Evolutionary conservation across 2,329 filamentous ascomycete genomes (phyloP), one percentile per base, ranked within the genome.

Genomic region (Chaetomium olivaceum): DNA sequence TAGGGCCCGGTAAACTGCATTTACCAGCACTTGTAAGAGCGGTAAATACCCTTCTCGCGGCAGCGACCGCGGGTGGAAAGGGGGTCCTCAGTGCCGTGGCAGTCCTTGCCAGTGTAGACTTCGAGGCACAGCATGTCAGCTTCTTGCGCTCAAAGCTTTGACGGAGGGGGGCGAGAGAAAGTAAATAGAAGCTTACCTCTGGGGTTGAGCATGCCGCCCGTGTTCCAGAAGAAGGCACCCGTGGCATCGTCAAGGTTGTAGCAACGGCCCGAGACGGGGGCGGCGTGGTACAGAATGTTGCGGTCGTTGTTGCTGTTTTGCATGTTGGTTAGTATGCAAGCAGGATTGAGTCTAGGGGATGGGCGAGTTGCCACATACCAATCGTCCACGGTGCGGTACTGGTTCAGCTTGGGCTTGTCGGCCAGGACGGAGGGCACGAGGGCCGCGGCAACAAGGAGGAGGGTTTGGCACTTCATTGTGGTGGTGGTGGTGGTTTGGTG

Each of bases 151-250:
- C 11, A 9, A n/a, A 6, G 11, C 6, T 25, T 16, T 33, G 31
- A 25, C 4, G 27, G 16, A 54, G 52, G 9, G 31, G n/a, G n/a
- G n/a, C n/a, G n/a, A n/a, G n/a, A n/a, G n/a, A n/a, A n/a, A n/a
- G n/a, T n/a, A n/a, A n/a, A n/a, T n/a, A n/a, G n/a, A 7, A 4
- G 29, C 56, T 9, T 29, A 58, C 56, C 56, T n/a, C 56, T 46
- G 36, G 56, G 56, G 36, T 58, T 46, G 36, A 46, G 25, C 56
- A 58, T 46, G 36, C 36, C 39, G 23, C 56, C 56, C n/a, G 56
- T 46, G 56, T 58, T 58, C 56, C 56, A 58, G 23, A 58, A 58
- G 39, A 58, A 58, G 39, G 56, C 56, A 23, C 14, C 56, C 4
- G 56, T 58, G 1, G 56, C 56, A 16, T 58, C 36, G 16, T 58